These are phyloP conservation scores for Fusarium dlaminii DNA, from an alignment of 2,329 filamentous ascomycete genomes.

Conservation along the genomic window DNA sequence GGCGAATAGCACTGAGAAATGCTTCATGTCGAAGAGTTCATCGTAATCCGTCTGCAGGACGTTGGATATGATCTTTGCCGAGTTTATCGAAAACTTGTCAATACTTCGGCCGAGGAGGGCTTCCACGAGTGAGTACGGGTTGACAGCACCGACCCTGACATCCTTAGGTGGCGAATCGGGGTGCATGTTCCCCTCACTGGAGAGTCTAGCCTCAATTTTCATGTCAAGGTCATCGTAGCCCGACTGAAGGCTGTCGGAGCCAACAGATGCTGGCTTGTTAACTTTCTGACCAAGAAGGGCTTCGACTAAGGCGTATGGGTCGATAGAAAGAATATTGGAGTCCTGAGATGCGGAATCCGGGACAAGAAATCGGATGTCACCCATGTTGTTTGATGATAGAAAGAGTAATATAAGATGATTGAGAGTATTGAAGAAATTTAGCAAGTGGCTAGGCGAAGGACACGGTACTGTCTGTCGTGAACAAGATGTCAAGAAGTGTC, in stretches of 20 bases:
- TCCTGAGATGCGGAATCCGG: neutral
- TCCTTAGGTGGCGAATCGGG: conserved; percentile 53
- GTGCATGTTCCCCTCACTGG: conserved; percentile 10
- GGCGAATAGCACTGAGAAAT: conserved; percentile 54
- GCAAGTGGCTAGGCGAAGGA: neutral
- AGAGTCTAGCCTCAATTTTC: conserved; percentile 14
- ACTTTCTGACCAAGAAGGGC: conserved; percentile 50
- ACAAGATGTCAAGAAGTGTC: neutral
- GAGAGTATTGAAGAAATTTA: neutral
- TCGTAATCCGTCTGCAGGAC: conserved; percentile 58
- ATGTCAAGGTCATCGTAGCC: conserved; percentile 49
- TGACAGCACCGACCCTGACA: conserved; percentile 52
- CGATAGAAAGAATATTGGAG: conserved; percentile 31
- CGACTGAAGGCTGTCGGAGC: conserved; percentile 40
- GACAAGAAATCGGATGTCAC: neutral
- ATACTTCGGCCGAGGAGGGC: conserved; percentile 54
- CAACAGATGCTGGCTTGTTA: conserved; percentile 37
- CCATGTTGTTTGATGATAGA: neutral
- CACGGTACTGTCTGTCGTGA: neutral
- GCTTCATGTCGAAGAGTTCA: conserved; percentile 58
- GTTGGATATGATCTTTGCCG: conserved; percentile 50
- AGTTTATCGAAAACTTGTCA: conserved; percentile 48
- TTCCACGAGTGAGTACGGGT: conserved; percentile 57
- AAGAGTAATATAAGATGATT: neutral
- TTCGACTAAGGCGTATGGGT: conserved; percentile 51